These are phyloP conservation scores for Moringa oleifera DNA, from an alignment of 345 rosid genomes.

Conservation along the genomic window DNA sequence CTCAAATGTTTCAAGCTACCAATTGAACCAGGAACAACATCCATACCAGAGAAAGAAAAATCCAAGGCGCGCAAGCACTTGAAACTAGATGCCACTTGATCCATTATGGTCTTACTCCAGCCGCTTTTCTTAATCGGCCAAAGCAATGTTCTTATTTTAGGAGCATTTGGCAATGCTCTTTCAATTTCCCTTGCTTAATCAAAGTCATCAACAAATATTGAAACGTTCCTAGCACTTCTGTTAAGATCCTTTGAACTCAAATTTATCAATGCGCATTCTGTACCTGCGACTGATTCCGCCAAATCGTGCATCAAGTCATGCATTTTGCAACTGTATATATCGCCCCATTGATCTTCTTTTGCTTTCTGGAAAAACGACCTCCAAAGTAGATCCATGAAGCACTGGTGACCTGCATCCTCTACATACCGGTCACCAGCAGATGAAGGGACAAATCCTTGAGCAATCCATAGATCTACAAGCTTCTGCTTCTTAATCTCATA, in stretches of 20 bases:
- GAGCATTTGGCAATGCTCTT: too few relatives aligned
- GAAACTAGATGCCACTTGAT: too few relatives aligned
- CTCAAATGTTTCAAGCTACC: too few relatives aligned
- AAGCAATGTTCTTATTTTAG: too few relatives aligned
- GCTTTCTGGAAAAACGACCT: slow-evolving; percentile 20
- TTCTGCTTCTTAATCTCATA: too few relatives aligned
- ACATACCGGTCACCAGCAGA: background rate
- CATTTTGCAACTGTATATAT: slow-evolving; percentile 4
- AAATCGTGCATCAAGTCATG: slow-evolving; percentile 22
- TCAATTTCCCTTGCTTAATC: too few relatives aligned
- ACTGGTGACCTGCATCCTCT: slow-evolving; percentile 5
- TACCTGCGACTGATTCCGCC: slow-evolving; percentile 9
- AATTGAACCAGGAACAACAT: too few relatives aligned
- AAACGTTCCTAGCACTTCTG: slow-evolving; percentile 13
- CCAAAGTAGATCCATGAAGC: background rate
- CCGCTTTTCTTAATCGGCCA: too few relatives aligned
- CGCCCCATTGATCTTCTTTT: slow-evolving; percentile 11
- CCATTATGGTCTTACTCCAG: too few relatives aligned
- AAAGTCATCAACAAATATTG: too few relatives aligned
- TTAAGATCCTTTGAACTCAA: background rate
- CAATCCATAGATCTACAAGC: slow-evolving; percentile 14
- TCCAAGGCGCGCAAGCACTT: too few relatives aligned
- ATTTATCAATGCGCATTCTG: background rate
- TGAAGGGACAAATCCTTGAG: slow-evolving; percentile 16
- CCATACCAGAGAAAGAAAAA: too few relatives aligned